Evolutionary conservation across 164 flowering plant genomes (phyloP), one percentile per base, ranked within the genome.

Genomic region (Piper longum): DNA sequence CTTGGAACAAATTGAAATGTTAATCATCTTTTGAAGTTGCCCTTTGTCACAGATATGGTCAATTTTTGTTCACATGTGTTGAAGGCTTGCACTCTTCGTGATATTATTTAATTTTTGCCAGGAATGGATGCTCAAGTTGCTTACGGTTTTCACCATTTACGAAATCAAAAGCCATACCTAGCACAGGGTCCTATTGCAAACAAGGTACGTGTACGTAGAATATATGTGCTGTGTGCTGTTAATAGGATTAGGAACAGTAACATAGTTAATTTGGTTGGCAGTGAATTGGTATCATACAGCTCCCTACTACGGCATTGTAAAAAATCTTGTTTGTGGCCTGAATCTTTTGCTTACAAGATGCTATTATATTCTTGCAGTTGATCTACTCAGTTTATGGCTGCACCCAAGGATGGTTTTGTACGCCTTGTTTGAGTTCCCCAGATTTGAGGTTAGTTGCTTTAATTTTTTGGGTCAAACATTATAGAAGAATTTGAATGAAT

Each of bases 391-490:
- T 91, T 62, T 95, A 85, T 70, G 80, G 81, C 74, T 95, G 97
- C 80, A 78, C 82, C 64, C 99, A 95, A 68, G 99, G 99, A n/a
- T 95, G 99, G 99, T 95, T 95, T 73, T 84, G 82, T 73, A 89
- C 99, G 40, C 96, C 99, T 69, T 95, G 99, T 74, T 71, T 75
- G 57, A 82, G 87, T 75, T 81, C 82, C 71, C 99, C 99, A 48
- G 66, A 80, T 75, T 78, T 91, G 76, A 91, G 99, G 99, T 95
- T 48, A 48, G 52, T 11, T 44, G 11, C 48, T 44, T 44, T 44
- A 11, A 6, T 11, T 11, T 11, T 11, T 11, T 44, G 48, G 7
- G 11, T 5, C 48, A 44, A 44, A 48, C 14, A 9, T 48, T 48
- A 6, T 0, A 48, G 11, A 9, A 9, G 9, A 2, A 9, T 9